A percentile compares a stretch with the other conserved stretches of the same genome.
Evolutionary conservation across 2,329 filamentous ascomycete genomes (phyloP).

Genomic region (Botryotinia convoluta): DNA sequence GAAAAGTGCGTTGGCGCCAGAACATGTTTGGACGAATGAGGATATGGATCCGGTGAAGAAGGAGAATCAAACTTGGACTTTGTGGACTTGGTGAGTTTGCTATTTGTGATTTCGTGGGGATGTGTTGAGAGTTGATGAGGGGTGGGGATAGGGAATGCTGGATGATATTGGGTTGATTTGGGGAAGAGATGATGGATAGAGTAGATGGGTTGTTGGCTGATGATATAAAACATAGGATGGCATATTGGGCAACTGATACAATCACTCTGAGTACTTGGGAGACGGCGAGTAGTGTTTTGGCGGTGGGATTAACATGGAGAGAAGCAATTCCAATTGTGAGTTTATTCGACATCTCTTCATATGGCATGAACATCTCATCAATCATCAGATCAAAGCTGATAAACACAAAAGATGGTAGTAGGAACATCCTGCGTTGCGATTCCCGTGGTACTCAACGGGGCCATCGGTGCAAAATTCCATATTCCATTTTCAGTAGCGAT

Average conservation of each 20-base stretch:
- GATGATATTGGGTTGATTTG: background rate
- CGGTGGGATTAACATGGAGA: conserved; percentile 52
- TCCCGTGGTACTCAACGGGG: conserved; percentile 49
- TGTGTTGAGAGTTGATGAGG: background rate
- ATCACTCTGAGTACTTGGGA: conserved; percentile 50
- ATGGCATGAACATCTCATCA: background rate
- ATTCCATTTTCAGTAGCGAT: conserved; percentile 48
- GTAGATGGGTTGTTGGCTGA: background rate
- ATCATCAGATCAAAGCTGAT: background rate
- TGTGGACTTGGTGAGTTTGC: conserved; percentile 38
- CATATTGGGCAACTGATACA: conserved; percentile 43
- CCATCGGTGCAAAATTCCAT: conserved; percentile 46
- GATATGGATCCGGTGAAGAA: conserved; percentile 38
- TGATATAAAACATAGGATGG: conserved; percentile 31
- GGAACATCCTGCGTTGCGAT: conserved; percentile 60
- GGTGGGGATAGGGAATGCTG: background rate
- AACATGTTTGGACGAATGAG: conserved; percentile 44
- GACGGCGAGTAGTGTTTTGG: conserved; percentile 48
- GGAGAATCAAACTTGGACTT: conserved; percentile 37
- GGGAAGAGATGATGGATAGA: background rate
- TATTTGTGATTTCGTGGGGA: background rate
- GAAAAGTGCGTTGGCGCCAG: conserved; percentile 46
- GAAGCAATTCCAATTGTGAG: conserved; percentile 48
- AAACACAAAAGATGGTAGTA: conserved; percentile 48
- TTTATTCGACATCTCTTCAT: conserved; percentile 21